Evolutionary conservation across 2,329 filamentous ascomycete genomes (phyloP), one percentile per base, ranked within the genome.

Genomic region (Fusarium begoniae): DNA sequence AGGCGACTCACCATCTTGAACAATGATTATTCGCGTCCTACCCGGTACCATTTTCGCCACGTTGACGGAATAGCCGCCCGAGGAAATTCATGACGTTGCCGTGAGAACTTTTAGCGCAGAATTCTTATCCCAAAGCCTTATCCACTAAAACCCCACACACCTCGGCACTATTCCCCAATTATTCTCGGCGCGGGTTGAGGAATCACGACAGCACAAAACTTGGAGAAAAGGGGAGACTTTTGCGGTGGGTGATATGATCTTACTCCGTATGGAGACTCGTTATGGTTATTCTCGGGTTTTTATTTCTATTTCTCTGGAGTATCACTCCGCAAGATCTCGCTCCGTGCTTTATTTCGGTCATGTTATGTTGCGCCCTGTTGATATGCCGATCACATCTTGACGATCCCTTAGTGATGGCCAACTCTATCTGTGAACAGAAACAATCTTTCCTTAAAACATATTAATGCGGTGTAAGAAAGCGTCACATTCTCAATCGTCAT

Each of bases 141-240:
- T 26, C 66, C 66, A 69, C 66, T 55, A 32, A 54, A 28, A 38
- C 26, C 15, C 51, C 51, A 55, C 48, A 48, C 56, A 69, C 57
- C 64, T 69, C 66, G 66, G 66, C 65, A 50, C 30, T 69, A 69
- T 69, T 69, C 65, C 57, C 66, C 66, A 63, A 69, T 69, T 69
- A 53, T 69, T 69, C 65, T 69, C 48, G 64, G 56, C n/a, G 48
- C 35, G 38, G 28, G 59, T 69, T 69, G 48, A 69, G 48, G 11
- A 51, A 51, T 53, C 24, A 40, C 35, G 30, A 37, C 30, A 26
- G 22, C 24, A 43, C 14, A 53, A 26, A 51, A 51, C 38, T 69
- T 69, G 66, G 66, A 69, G 66, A 69, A 69, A 69, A 28, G 40
- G n/a, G 41, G 41, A 17, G 35, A 28, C 26, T 40, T 12, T 22